These are phyloP conservation scores for Pyrenochaeta sp. DNA, from an alignment of 2,329 filamentous ascomycete genomes.

Conservation along the genomic window DNA sequence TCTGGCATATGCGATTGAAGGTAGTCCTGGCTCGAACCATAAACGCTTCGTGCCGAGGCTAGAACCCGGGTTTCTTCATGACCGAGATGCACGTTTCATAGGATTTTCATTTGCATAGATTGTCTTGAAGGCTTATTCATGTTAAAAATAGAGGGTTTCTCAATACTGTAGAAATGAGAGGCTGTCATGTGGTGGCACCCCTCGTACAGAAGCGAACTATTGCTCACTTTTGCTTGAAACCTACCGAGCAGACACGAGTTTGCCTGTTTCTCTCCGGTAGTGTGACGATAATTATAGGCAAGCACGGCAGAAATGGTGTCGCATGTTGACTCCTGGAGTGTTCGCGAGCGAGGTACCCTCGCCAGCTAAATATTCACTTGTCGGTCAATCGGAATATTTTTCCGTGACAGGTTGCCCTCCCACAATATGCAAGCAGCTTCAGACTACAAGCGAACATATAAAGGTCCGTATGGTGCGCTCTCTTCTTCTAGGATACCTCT, in stretches of 20 bases:
- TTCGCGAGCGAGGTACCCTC: neutral
- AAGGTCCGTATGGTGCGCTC: neutral
- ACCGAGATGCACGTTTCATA: neutral
- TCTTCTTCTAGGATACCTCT: neutral
- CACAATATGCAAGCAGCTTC: constrained; percentile 6
- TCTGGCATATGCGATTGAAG: neutral
- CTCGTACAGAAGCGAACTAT: neutral
- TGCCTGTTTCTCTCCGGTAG: too few relatives aligned
- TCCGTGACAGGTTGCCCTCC: constrained; percentile 7
- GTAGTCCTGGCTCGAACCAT: neutral
- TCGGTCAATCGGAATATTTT: constrained; percentile 2
- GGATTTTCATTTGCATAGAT: neutral
- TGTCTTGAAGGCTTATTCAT: neutral
- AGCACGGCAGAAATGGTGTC: too few relatives aligned
- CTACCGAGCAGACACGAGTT: too few relatives aligned
- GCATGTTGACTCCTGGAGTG: too few relatives aligned
- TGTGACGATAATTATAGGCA: too few relatives aligned
- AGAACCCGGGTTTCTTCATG: neutral
- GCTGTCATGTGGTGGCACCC: neutral
- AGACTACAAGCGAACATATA: neutral
- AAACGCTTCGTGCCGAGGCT: constrained; percentile 14
- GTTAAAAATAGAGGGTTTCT: neutral
- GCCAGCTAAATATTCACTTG: neutral
- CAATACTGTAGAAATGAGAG: neutral
- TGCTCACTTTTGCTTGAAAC: neutral